Evolutionary conservation across 306 rosid genomes (phyloP).

Genomic region (Sesbania bispinosa): DNA sequence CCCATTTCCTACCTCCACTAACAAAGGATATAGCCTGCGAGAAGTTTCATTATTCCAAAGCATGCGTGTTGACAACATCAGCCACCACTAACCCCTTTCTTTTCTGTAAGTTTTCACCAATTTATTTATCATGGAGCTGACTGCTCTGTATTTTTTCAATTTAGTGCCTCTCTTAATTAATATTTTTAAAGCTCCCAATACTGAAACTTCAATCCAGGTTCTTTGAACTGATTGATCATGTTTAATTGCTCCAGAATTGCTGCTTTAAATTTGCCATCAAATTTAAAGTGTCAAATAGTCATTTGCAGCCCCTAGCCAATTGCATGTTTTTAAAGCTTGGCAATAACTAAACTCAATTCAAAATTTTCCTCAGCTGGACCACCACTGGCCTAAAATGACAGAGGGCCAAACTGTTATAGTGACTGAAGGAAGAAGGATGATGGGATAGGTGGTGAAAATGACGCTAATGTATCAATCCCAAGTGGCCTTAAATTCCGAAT

Average conservation of each 20-base stretch:
- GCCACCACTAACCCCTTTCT: conserved; percentile 20
- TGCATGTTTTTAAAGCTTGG: conserved; percentile 7
- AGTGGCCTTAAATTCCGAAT: neutral
- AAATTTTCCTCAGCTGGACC: too few relatives aligned
- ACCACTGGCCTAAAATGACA: conserved; percentile 27
- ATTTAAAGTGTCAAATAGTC: neutral
- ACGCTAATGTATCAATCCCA: too few relatives aligned
- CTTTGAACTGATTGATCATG: too few relatives aligned
- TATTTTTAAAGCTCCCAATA: neutral
- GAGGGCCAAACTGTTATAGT: neutral
- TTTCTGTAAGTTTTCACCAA: conserved; percentile 1
- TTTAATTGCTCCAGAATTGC: neutral
- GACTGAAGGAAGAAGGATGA: neutral
- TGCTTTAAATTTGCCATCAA: neutral
- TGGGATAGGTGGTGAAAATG: conserved; percentile 15
- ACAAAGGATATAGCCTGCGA: conserved; percentile 17
- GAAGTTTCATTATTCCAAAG: conserved; percentile 24
- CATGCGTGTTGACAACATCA: conserved; percentile 45
- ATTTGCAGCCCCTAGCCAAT: conserved; percentile 2
- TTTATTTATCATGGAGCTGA: neutral
- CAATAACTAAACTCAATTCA: too few relatives aligned
- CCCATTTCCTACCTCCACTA: conserved; percentile 38
- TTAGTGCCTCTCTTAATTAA: neutral
- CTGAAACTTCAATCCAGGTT: neutral
- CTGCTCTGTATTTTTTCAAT: neutral